Evolutionary conservation across 768 basidiomycete species (phyloP).

Genomic region (Mycena olivaceomarginata): DNA sequence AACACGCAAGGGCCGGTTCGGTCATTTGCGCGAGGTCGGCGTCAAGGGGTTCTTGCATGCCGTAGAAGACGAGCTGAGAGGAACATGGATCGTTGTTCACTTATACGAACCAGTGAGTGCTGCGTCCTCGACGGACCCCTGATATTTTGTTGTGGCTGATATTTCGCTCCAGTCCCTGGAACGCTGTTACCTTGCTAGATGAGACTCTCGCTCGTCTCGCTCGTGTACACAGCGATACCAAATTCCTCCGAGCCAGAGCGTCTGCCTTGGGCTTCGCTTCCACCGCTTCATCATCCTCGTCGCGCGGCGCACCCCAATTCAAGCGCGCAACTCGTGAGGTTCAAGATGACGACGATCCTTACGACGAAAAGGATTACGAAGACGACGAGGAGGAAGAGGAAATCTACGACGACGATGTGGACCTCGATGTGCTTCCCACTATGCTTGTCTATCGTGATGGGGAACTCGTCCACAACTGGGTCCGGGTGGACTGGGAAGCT

Average conservation of each 20-base stretch:
- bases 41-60: conserved; percentile 82
- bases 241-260: conserved; percentile 90
- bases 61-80: conserved; percentile 81
- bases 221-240: conserved; percentile 80
- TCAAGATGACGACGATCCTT: conserved; percentile 69
- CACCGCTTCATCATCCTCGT: conserved; percentile 37
- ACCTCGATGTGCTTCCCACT: conserved; percentile 88
- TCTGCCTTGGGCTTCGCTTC: conserved; percentile 75
- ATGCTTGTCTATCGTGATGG: conserved; percentile 87
- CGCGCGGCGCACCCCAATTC: conserved; percentile 35
- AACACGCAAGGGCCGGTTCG: conserved; percentile 75
- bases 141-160: conserved; percentile 24
- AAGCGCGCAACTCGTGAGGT: conserved; percentile 41
- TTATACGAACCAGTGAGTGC: conserved; percentile 85
- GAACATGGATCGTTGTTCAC: conserved; percentile 90
- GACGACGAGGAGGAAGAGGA: conserved; percentile 62
- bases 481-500: conserved; percentile 92
- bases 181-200: conserved; percentile 82
- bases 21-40: conserved; percentile 89
- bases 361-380: conserved; percentile 59
- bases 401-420: conserved; percentile 78
- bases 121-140: conserved; percentile 12
- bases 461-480: conserved; percentile 92
- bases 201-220: conserved; percentile 81
- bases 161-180: conserved; percentile 75